phyloP scores from a whole-genome alignment of 139 green algal species.

The Volvox africanus region DNA sequence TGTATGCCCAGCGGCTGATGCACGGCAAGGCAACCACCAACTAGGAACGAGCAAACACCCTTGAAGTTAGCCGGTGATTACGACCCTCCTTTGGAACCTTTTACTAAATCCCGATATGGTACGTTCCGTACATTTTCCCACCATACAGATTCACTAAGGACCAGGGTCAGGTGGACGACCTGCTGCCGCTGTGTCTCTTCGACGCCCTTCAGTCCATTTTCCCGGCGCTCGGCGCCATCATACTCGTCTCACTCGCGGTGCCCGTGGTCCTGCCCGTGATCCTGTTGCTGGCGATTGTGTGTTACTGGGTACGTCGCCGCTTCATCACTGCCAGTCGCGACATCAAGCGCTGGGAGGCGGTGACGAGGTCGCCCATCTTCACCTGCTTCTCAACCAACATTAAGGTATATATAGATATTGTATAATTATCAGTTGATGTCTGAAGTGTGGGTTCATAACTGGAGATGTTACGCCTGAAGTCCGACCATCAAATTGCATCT shows the following conservation, averaged over 20 bases:
- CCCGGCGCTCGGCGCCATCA: constrained; percentile 36
- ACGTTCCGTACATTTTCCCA: neutral
- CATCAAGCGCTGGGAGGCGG: constrained; percentile 94
- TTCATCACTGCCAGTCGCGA: constrained; percentile 87
- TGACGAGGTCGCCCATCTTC: constrained; percentile 89
- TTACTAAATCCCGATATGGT: constrained; percentile 34
- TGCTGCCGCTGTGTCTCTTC: constrained; percentile 79
- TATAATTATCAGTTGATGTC: too few species aligned
- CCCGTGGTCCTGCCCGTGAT: constrained; percentile 84
- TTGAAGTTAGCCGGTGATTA: neutral
- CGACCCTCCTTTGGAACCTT: too few species aligned
- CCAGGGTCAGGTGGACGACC: constrained; percentile 81
- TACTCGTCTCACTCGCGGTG: constrained; percentile 71
- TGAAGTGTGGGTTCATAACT: too few species aligned
- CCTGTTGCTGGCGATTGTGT: constrained; percentile 70
- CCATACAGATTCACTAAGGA: constrained; percentile 77
- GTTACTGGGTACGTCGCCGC: constrained; percentile 33
- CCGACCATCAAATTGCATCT: too few species aligned
- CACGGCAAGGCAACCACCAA: neutral
- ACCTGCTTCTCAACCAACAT: constrained; percentile 81
- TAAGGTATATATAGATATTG: too few species aligned
- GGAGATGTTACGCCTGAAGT: too few species aligned
- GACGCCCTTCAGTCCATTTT: constrained; percentile 71
- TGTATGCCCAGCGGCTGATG: neutral
- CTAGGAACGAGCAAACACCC: too few species aligned